Evolutionary conservation across 768 basidiomycete genomes (phyloP).

Genomic region (Serpula lacrymans): DNA sequence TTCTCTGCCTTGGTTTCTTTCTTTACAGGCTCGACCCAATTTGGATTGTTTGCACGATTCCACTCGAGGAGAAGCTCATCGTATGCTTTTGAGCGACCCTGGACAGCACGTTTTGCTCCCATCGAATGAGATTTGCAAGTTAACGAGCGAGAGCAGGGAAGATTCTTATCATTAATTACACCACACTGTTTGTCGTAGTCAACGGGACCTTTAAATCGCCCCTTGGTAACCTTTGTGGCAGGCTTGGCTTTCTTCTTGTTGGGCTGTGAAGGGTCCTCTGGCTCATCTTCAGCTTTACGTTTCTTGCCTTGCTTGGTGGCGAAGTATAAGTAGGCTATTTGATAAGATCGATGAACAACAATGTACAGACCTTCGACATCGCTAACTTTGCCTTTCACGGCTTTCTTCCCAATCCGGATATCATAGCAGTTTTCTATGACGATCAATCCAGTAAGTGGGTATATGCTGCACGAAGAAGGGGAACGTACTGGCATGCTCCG

Average conservation of each 20-base stretch:
- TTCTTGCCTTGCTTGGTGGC: slow-evolving; percentile 58
- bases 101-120: slow-evolving; percentile 91
- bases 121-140: slow-evolving; percentile 99
- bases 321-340: slow-evolving; percentile 8
- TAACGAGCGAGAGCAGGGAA: slow-evolving; percentile 91
- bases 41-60: slow-evolving; percentile 85
- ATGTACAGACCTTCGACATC: slow-evolving; percentile 38
- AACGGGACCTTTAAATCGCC: slow-evolving; percentile 79
- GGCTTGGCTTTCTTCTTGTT: slow-evolving; percentile 78
- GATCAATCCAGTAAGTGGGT: slow-evolving; percentile 6
- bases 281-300: slow-evolving; percentile 75
- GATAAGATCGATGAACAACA: slow-evolving; percentile 2
- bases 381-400: slow-evolving; percentile 49
- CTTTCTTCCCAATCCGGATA: slow-evolving; percentile 54
- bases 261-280: slow-evolving; percentile 59
- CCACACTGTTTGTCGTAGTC: slow-evolving; percentile 93
- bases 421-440: slow-evolving; percentile 56
- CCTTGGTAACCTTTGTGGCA: slow-evolving; percentile 69
- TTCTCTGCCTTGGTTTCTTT: slow-evolving; percentile 83
- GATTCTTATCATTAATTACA: slow-evolving; percentile 92
- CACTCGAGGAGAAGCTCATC: slow-evolving; percentile 90
- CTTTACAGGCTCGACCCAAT: slow-evolving; percentile 86
- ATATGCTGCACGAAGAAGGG: background rate
- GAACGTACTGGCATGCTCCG: slow-evolving; percentile 70
- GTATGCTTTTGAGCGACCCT: slow-evolving; percentile 78